Conservation (phyloP, 495 filamentous ascomycete species). For the Hypoxylon lenormandii region DNA sequence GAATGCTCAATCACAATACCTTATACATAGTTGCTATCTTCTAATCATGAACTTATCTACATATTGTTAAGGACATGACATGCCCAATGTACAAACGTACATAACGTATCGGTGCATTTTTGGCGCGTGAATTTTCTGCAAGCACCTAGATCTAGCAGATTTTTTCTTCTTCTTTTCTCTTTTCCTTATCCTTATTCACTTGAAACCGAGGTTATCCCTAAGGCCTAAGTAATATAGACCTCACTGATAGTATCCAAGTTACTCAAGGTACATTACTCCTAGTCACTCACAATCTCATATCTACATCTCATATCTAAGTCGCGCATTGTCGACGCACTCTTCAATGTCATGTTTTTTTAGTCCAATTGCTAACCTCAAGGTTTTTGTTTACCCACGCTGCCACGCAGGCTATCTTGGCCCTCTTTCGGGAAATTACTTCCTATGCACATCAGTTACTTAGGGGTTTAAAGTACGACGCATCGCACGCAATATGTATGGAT, state of each 20-base stretch:
- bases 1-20: slow-evolving; percentile 23
- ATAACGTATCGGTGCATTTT: slow-evolving; percentile 4
- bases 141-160: too few species aligned
- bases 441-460: slow-evolving; percentile 43
- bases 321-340: too few species aligned
- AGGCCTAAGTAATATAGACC: too few species aligned
- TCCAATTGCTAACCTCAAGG: neutral
- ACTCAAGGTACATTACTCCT: too few species aligned
- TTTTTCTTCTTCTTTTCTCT: too few species aligned
- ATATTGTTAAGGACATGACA: slow-evolving; percentile 3
- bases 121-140: slow-evolving; percentile 35
- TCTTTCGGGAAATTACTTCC: slow-evolving; percentile 44
- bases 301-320: too few species aligned
- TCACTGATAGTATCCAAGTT: too few species aligned
- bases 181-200: too few species aligned
- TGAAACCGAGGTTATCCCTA: too few species aligned
- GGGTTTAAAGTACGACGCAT: slow-evolving; percentile 34
- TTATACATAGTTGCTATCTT: neutral
- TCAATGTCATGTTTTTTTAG: too few species aligned
- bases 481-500: slow-evolving; percentile 28
- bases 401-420: slow-evolving; percentile 17
- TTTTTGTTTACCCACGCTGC: slow-evolving; percentile 17
- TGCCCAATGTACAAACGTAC: neutral
- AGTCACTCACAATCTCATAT: too few species aligned
- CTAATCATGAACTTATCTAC: neutral